Percentiles rank a stretch among this genome's conserved stretches.
Conservation (phyloP, 2,329 filamentous ascomycete genomes). For the Penicillium italicum region DNA sequence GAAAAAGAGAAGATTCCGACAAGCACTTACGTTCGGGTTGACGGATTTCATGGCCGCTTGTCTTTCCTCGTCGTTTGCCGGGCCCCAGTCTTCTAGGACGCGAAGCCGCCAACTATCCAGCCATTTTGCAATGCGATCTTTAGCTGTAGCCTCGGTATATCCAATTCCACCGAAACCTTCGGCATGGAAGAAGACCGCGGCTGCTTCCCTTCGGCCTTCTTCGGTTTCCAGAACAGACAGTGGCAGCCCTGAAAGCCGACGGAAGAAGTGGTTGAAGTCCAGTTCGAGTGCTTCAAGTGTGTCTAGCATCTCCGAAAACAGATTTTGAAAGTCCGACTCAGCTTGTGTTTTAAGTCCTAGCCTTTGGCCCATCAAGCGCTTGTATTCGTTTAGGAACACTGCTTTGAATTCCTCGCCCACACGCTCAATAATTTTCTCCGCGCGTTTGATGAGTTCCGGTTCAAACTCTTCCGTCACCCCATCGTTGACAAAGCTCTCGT, state of each 20-base stretch:
- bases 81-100: slow-evolving; percentile 71
- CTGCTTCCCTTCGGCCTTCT: slow-evolving; percentile 60
- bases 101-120: slow-evolving; percentile 72
- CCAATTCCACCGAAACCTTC: slow-evolving; percentile 62
- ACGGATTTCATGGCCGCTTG: slow-evolving; percentile 73
- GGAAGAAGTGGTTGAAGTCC: slow-evolving; percentile 94
- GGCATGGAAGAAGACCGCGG: slow-evolving; percentile 73
- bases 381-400: slow-evolving; percentile 86
- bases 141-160: slow-evolving; percentile 61
- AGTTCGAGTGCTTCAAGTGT: slow-evolving; percentile 75
- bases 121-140: slow-evolving; percentile 70
- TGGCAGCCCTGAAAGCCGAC: slow-evolving; percentile 65
- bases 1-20: not conserved
- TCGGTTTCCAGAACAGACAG: slow-evolving; percentile 62
- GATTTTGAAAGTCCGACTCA: slow-evolving; percentile 69
- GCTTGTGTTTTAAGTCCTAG: slow-evolving; percentile 70
- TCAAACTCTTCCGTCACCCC: slow-evolving; percentile 69
- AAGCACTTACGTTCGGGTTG: slow-evolving; percentile 67
- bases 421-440: slow-evolving; percentile 77
- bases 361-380: slow-evolving; percentile 73
- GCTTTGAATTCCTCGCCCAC: slow-evolving; percentile 83
- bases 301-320: slow-evolving; percentile 82
- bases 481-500: slow-evolving; percentile 64
- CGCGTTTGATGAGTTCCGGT: slow-evolving; percentile 68
- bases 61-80: slow-evolving; percentile 59